Base-by-base conservation (phyloP, 371 early-diverging fungal species). In the Syncephalis fuscata region DNA sequence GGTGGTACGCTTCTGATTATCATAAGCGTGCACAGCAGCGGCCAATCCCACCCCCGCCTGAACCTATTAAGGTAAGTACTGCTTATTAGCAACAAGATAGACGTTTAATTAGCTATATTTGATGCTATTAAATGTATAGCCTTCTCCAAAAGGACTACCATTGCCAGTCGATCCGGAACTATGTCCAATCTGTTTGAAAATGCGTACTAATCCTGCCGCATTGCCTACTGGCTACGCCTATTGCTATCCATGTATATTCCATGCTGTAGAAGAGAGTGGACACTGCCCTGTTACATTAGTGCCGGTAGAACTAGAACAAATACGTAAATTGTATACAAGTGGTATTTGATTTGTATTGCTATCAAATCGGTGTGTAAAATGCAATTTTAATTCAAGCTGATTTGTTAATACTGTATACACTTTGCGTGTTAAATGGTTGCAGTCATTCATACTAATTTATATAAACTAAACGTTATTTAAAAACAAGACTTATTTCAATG, bases 1-100 rank as follows among this genome's bases (percentile, higher is more conserved):
- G 94, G 92, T 91, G 92, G 91, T 87, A 88, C 56, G 69, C 79
- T 7, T 81, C 85, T 9, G 85, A 84, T 49, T 80, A 73, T 27
- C 67, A 65, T 53, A 57, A 50, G 8, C 52, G 62, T 0, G 61
- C 55, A 2, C 59, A 52, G 8, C 50, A 53, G 24, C 50, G 53
- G 26, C 64, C 67, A n/a, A 66, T 66, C 15, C 73, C 72, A 2
- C 71, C 76, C 32, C 85, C 88, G 2, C 85, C 85, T 0, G 72
- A 73, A 36, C 65, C 67, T 23, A 56, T 74, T 14, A 65, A 63
- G 63, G 80, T 78, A 46, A 45, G 15, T 53, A 26, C 22, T 11
- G 11, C 36, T 39, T 36, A n/a, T 14, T 11, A 32, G 19, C 26
- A 3, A 22, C 27, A 19, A 2, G 27, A n/a, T 44, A 8, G 27